These are phyloP conservation scores for Apiotrichum sp. DNA, from an alignment of 1,284 basidiomycete species.

Conservation along the genomic window DNA sequence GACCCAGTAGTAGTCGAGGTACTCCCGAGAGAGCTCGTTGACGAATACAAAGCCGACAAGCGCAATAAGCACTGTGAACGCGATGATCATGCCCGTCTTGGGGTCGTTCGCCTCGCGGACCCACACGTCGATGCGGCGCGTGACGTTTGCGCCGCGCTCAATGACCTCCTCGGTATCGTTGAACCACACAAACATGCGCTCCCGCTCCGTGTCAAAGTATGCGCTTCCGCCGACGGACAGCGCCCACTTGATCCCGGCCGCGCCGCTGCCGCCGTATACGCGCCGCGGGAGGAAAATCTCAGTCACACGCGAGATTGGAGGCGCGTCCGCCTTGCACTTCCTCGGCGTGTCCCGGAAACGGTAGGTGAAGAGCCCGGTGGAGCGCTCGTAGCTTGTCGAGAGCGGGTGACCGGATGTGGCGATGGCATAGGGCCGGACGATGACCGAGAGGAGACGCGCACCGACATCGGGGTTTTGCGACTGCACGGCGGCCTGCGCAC, in stretches of 20 bases:
- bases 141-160: not conserved
- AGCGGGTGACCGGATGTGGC: slow-evolving; percentile 42
- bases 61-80: not conserved
- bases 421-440: slow-evolving; percentile 54
- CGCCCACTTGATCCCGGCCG: slow-evolving; percentile 16
- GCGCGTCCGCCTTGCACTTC: slow-evolving; percentile 29
- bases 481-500: slow-evolving; percentile 32
- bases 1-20: not conserved
- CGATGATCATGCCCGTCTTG: not conserved
- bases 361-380: slow-evolving; percentile 26
- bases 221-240: slow-evolving; percentile 27
- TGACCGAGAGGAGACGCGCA: slow-evolving; percentile 64
- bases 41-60: not conserved
- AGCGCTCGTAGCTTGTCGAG: slow-evolving; percentile 23
- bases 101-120: slow-evolving; percentile 12
- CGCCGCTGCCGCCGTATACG: slow-evolving; percentile 18
- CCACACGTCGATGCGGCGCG: slow-evolving; percentile 36
- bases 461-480: slow-evolving; percentile 69
- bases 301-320: slow-evolving; percentile 57
- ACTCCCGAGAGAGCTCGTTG: slow-evolving; percentile 4
- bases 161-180: slow-evolving; percentile 19
- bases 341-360: slow-evolving; percentile 24
- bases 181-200: slow-evolving; percentile 39
- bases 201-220: slow-evolving; percentile 25
- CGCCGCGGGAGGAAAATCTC: slow-evolving; percentile 67